phyloP scores from a whole-genome alignment of 1,284 basidiomycete species.

The Lentinus polychrous region DNA sequence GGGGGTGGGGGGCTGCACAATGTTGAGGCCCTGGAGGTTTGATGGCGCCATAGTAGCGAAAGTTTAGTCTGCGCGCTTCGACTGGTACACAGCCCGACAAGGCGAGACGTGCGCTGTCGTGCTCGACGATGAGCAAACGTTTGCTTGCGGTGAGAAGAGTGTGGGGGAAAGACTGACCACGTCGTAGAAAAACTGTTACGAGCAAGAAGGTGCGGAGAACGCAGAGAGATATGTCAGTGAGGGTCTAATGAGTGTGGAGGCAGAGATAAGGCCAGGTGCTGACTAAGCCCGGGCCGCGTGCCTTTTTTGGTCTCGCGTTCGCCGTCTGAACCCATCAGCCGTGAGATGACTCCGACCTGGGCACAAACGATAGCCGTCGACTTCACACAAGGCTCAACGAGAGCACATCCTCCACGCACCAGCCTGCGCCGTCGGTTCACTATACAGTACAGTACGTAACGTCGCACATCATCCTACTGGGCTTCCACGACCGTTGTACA shows the following conservation, averaged over 20 bases:
- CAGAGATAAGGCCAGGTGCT: neutral
- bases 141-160: neutral
- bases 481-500: too few relatives aligned
- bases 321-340: too few relatives aligned
- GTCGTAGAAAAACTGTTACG: neutral
- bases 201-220: neutral
- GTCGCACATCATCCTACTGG: too few relatives aligned
- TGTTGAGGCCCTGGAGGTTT: conserved; percentile 71
- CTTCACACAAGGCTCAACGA: too few relatives aligned
- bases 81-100: neutral
- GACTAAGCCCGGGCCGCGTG: neutral
- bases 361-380: too few relatives aligned
- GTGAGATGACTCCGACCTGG: too few relatives aligned
- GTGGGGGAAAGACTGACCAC: conserved; percentile 4
- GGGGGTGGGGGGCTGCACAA: conserved; percentile 50
- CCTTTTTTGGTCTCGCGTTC: neutral
- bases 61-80: neutral
- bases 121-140: too few relatives aligned
- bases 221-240: neutral
- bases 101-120: neutral
- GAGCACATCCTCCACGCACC: too few relatives aligned
- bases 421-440: too few relatives aligned
- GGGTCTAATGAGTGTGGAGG: neutral
- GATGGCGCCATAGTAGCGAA: conserved; percentile 41
- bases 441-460: too few relatives aligned